Base-by-base conservation (phyloP, 345 rosid species). In the Linum lewisii region DNA sequence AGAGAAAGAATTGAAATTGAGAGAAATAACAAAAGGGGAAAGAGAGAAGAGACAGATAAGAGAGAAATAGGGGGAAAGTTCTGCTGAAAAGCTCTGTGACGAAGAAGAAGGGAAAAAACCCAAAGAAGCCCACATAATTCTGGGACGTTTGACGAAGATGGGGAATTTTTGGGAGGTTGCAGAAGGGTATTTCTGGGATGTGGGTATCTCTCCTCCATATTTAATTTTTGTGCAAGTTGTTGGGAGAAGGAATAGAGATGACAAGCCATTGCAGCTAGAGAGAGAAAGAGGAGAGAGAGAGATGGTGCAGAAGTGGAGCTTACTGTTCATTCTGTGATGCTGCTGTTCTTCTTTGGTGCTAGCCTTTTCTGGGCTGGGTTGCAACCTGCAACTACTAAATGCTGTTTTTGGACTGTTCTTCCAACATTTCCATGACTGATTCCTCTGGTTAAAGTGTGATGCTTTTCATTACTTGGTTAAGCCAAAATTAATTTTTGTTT, bases 101-200 rank as follows among this genome's bases (percentile, higher is more conserved):
- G 90, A 65, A 82, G 86, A 81, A 86, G 75, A 78, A 68, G 80
- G 56, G n/a, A 51, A 52, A 77, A 83, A 77, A 77, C 81, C 78
- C 82, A 75, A 78, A 85, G 87, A 82, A 81, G 88, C 87, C 89
- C 92, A 83, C 86, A 85, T 81, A 72, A 78, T 73, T 79, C 67
- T 72, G 79, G 14, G 4, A 7, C 6, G 22, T 19, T 8, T 1
- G 47, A 42, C 13, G 47, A 42, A 42, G 87, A 82, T 77, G 72
- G 78, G 47, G 77, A 63, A 26, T 62, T 75, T 84, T 81, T 71
- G 76, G 81, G 82, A 68, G 65, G 78, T 82, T 82, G 89, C 87
- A 84, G 92, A 79, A 78, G 87, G 87, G 87, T 21, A 84, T 66
- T 81, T 71, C 71, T 58, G 90, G 79, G 63, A 70, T 42, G 52